phyloP scores from a whole-genome alignment of 2,329 filamentous ascomycete genomes.

The Microascus cirrosus region DNA sequence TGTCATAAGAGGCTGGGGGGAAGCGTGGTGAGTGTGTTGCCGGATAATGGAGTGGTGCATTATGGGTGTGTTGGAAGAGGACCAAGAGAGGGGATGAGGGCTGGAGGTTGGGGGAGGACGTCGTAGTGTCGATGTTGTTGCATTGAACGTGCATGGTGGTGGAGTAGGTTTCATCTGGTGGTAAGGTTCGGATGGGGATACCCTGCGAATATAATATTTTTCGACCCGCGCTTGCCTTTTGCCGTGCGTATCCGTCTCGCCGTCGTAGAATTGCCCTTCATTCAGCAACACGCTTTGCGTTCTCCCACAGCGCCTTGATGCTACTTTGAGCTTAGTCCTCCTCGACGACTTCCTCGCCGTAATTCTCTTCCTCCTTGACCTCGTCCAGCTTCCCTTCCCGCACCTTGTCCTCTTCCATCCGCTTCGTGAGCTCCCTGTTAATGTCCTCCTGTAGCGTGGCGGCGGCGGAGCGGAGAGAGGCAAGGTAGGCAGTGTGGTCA shows the following conservation, averaged over 20 bases:
- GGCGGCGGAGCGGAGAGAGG: conserved; percentile 44
- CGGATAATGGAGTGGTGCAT: conserved; percentile 72
- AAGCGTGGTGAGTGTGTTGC: conserved; percentile 81
- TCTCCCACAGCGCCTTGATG: neutral
- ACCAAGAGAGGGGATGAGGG: conserved; percentile 17
- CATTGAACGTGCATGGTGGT: conserved; percentile 3
- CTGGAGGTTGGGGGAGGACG: conserved; percentile 23
- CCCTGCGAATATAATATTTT: conserved; percentile 1
- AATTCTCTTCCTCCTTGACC: conserved; percentile 60
- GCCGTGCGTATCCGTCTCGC: neutral
- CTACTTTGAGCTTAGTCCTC: conserved; percentile 18
- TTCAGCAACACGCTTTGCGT: neutral
- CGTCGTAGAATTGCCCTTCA: neutral
- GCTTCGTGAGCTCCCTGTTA: conserved; percentile 59
- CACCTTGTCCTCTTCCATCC: conserved; percentile 64
- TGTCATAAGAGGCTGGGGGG: conserved; percentile 90
- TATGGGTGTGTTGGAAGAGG: conserved; percentile 59
- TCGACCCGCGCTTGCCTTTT: neutral
- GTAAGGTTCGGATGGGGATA: neutral
- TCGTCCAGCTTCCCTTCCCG: conserved; percentile 31
- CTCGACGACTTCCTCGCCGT: conserved; percentile 73
- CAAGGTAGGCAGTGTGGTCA: conserved; percentile 49
- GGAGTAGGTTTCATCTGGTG: neutral
- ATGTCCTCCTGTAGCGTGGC: conserved; percentile 50
- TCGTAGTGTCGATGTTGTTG: conserved; percentile 10